Conservation (phyloP, 2,329 filamentous ascomycete genomes). For the Colletotrichum gigasporum region DNA sequence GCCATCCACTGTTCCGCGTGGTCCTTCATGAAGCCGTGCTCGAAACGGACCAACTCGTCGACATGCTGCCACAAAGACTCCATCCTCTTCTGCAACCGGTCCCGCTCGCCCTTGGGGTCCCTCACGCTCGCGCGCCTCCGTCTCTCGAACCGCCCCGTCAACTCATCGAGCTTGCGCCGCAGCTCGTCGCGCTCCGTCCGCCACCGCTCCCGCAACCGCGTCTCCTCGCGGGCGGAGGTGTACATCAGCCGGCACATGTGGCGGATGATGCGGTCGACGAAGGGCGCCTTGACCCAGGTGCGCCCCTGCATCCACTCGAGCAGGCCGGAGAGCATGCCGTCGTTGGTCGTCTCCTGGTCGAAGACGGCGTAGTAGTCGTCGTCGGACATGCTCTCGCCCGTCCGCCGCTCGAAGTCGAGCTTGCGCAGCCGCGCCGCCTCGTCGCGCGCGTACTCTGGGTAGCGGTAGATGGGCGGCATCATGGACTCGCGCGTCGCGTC, state of each 20-base stretch:
- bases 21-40: neutral
- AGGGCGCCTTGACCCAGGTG: slow-evolving; percentile 14
- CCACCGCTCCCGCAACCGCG: slow-evolving; percentile 13
- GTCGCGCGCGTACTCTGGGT: slow-evolving; percentile 14
- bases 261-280: slow-evolving; percentile 28
- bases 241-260: slow-evolving; percentile 20
- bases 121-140: neutral
- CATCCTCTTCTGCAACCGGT: too few species aligned
- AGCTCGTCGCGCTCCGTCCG: neutral
- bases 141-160: neutral
- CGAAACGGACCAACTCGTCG: neutral
- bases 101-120: too few species aligned
- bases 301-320: slow-evolving; percentile 29
- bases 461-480: slow-evolving; percentile 6
- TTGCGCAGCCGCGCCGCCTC: slow-evolving; percentile 17
- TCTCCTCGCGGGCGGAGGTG: slow-evolving; percentile 23
- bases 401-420: slow-evolving; percentile 16
- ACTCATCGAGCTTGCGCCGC: neutral
- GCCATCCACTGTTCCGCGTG: neutral
- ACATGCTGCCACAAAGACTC: neutral
- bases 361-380: slow-evolving; percentile 24
- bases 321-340: slow-evolving; percentile 27
- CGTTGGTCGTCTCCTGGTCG: slow-evolving; percentile 27
- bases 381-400: slow-evolving; percentile 25
- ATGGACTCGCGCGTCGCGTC: neutral